phyloP scores from a whole-genome alignment of 2,329 filamentous ascomycete genomes.

The Chaetomiaceae sp. region DNA sequence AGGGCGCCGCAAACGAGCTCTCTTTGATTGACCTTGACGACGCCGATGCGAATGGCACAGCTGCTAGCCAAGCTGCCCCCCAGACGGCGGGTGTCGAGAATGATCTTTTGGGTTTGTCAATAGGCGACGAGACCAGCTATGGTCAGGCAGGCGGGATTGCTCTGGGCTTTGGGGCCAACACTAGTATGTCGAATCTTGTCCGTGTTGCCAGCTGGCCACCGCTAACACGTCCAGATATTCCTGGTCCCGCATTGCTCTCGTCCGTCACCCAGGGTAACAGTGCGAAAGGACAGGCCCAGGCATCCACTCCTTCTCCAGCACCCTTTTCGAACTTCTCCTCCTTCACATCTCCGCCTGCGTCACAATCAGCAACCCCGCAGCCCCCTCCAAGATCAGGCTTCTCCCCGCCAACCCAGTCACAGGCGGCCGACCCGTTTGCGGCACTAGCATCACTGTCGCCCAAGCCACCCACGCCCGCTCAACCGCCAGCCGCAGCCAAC shows the following conservation, averaged over 20 bases:
- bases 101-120: conserved; percentile 82
- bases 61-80: conserved; percentile 35
- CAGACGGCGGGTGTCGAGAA: conserved; percentile 68
- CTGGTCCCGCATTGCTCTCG: conserved; percentile 60
- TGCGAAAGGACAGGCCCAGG: conserved; percentile 42
- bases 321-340: conserved; percentile 50
- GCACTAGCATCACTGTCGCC: conserved; percentile 41
- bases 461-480: conserved; percentile 33
- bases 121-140: conserved; percentile 62
- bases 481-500: conserved; percentile 33
- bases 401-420: conserved; percentile 37
- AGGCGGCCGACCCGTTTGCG: conserved; percentile 48
- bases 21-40: conserved; percentile 90
- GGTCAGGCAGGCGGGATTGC: conserved; percentile 78
- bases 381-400: conserved; percentile 44
- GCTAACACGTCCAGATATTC: conserved; percentile 48
- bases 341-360: conserved; percentile 48
- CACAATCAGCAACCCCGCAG: conserved; percentile 51
- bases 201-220: background rate
- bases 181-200: conserved; percentile 45
- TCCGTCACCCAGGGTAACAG: conserved; percentile 58
- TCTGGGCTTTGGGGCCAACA: conserved; percentile 69
- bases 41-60: conserved; percentile 48
- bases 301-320: conserved; percentile 36
- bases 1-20: conserved; percentile 65